phyloP scores from a whole-genome alignment of 345 rosid species.

The Microcos paniculata region DNA sequence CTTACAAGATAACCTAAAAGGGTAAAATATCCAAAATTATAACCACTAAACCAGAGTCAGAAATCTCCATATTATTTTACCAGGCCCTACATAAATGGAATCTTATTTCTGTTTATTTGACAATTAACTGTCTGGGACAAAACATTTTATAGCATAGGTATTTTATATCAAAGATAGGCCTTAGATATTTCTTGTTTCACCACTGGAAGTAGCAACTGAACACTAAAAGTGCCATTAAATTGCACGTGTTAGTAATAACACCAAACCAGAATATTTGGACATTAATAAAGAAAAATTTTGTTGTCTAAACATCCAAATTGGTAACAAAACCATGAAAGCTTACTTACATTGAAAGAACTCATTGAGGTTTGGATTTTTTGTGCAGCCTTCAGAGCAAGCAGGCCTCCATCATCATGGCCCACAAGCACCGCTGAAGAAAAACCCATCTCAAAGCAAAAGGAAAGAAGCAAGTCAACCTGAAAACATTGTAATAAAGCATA shows the following conservation, averaged over 20 bases:
- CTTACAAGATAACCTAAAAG: too few relatives aligned
- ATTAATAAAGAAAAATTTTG: neutral
- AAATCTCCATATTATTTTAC: too few relatives aligned
- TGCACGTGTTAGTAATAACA: too few relatives aligned
- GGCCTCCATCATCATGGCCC: constrained; percentile 98
- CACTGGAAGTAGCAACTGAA: neutral
- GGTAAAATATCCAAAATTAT: too few relatives aligned
- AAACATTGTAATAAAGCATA: constrained; percentile 20
- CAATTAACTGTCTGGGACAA: too few relatives aligned
- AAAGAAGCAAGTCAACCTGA: constrained; percentile 92
- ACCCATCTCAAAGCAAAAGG: constrained; percentile 89
- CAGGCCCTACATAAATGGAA: too few relatives aligned
- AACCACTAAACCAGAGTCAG: too few relatives aligned
- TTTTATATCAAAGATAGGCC: neutral
- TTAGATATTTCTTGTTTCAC: neutral
- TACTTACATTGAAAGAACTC: constrained; percentile 58
- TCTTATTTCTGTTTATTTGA: too few relatives aligned
- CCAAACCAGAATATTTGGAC: too few relatives aligned
- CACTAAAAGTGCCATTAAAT: too few relatives aligned
- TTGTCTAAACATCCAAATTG: neutral
- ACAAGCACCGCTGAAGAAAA: constrained; percentile 86
- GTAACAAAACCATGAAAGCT: constrained; percentile 20
- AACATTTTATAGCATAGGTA: too few relatives aligned
- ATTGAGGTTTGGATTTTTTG: constrained; percentile 55
- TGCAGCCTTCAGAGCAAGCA: constrained; percentile 84